Conservation (phyloP, 2,329 filamentous ascomycete genomes). For the Diaporthe caulivora region DNA sequence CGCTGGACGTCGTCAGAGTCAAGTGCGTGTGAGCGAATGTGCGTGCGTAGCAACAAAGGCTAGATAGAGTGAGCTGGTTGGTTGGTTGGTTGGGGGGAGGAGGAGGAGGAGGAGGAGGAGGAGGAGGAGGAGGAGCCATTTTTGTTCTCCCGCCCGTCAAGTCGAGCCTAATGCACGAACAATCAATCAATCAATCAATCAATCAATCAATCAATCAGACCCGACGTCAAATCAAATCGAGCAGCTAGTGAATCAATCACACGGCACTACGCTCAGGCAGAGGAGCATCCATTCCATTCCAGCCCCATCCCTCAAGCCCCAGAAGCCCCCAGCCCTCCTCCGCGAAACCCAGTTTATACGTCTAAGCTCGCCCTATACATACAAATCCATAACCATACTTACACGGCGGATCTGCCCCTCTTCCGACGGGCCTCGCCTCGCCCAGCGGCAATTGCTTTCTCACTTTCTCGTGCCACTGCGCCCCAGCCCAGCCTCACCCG, state of each 20-base stretch:
- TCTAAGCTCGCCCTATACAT: constrained; percentile 7
- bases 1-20: not conserved
- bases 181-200: not conserved
- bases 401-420: constrained; percentile 26
- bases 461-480: constrained; percentile 28
- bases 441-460: constrained; percentile 19
- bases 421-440: constrained; percentile 20
- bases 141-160: not conserved
- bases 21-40: not conserved
- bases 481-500: constrained; percentile 15
- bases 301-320: not conserved
- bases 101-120: no score
- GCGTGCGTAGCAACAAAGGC: constrained; percentile 19
- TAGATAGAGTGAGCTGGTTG: not conserved
- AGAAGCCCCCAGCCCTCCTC: not conserved
- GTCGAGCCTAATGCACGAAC: constrained; percentile 12
- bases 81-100: constrained; percentile 1
- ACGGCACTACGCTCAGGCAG: not conserved
- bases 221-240: no score
- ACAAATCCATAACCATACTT: not conserved
- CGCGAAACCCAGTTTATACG: constrained; percentile 18
- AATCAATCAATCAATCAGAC: not conserved
- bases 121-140: not conserved
- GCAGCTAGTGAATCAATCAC: not conserved
- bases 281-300: not conserved